phyloP scores from a whole-genome alignment of 2,329 filamentous ascomycete genomes.

The Botryosphaeria dothidea region DNA sequence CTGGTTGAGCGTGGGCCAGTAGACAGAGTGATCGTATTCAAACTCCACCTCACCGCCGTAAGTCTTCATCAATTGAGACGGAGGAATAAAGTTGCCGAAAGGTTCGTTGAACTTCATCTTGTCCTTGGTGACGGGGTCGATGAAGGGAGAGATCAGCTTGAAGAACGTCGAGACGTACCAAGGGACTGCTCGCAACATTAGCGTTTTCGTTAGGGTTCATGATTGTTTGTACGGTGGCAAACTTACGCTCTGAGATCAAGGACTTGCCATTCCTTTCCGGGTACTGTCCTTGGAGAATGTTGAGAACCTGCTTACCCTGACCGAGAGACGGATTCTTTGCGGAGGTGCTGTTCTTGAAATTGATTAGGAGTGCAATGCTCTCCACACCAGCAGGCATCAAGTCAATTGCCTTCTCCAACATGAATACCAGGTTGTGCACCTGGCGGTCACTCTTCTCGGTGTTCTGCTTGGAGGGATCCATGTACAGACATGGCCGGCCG shows the following conservation, averaged over 20 bases:
- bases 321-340: slow-evolving; percentile 75
- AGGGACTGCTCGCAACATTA: slow-evolving; percentile 60
- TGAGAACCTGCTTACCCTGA: slow-evolving; percentile 79
- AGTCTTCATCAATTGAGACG: slow-evolving; percentile 77
- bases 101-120: slow-evolving; percentile 99
- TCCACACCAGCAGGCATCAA: slow-evolving; percentile 86
- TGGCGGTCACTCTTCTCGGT: slow-evolving; percentile 83
- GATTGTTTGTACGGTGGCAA: background rate
- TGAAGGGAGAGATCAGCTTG: slow-evolving; percentile 93
- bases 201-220: background rate
- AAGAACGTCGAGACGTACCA: slow-evolving; percentile 94
- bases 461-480: slow-evolving; percentile 89
- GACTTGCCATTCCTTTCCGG: slow-evolving; percentile 88
- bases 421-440: slow-evolving; percentile 91
- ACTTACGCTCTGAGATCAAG: slow-evolving; percentile 81
- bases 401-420: slow-evolving; percentile 88
- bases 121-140: slow-evolving; percentile 88
- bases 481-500: slow-evolving; percentile 84
- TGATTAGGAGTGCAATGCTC: slow-evolving; percentile 82
- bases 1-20: slow-evolving; percentile 84
- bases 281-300: slow-evolving; percentile 93
- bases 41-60: slow-evolving; percentile 82
- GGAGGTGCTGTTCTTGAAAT: slow-evolving; percentile 79
- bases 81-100: slow-evolving; percentile 76
- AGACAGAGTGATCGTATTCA: slow-evolving; percentile 82